phyloP scores from a whole-genome alignment of 1,284 basidiomycete genomes.

The Wolfiporia cocos region DNA sequence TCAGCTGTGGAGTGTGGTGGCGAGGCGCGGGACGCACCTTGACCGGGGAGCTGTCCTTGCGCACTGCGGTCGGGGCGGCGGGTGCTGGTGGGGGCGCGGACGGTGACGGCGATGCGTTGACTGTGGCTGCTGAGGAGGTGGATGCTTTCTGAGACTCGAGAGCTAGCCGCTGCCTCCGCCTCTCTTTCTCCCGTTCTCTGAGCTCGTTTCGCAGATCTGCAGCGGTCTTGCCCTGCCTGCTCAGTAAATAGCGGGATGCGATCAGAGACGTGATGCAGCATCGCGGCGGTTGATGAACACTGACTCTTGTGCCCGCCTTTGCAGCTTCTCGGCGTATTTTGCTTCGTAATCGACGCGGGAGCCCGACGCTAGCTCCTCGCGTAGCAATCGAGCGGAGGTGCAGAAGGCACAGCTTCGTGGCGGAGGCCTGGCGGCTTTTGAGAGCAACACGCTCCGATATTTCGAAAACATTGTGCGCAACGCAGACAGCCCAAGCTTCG shows the following conservation, averaged over 20 bases:
- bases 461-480: not conserved
- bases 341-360: slow-evolving; percentile 22
- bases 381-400: not conserved
- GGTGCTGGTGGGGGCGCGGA: slow-evolving; percentile 10
- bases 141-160: slow-evolving; percentile 20
- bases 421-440: not conserved
- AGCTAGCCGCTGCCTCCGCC: slow-evolving; percentile 16
- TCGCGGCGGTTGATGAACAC: slow-evolving; percentile 20
- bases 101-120: too few species aligned
- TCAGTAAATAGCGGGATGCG: slow-evolving; percentile 10
- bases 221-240: slow-evolving; percentile 25
- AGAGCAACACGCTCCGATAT: not conserved
- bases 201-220: slow-evolving; percentile 22
- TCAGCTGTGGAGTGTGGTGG: not conserved
- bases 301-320: slow-evolving; percentile 39
- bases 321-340: slow-evolving; percentile 44
- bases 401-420: not conserved
- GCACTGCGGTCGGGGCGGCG: slow-evolving; percentile 19
- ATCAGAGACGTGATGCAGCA: not conserved
- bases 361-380: not conserved
- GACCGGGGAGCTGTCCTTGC: slow-evolving; percentile 66
- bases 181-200: slow-evolving; percentile 25
- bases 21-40: slow-evolving; percentile 38
- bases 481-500: too few species aligned
- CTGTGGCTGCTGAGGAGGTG: too few species aligned